Evolutionary conservation across 805 yeast species (phyloP), one percentile per base, ranked within the genome.

Genomic region (Brettanomyces bruxellensis): DNA sequence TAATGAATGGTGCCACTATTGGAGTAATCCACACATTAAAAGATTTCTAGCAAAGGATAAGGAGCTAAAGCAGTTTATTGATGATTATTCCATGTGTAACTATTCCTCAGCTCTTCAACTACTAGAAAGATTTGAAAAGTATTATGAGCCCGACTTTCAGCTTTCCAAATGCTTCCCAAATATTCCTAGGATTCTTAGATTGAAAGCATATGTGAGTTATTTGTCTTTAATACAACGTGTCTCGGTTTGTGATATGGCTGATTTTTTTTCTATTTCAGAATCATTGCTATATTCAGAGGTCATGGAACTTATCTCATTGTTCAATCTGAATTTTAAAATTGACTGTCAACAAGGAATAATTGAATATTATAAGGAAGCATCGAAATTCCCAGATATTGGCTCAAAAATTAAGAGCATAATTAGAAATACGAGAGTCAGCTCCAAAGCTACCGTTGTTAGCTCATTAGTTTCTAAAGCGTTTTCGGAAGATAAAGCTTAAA

Each of bases 161-260:
- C 38, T 62, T 28, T 36, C 41, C 1, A 50, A 46, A 23, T 53
- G 54, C 4, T 66, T 64, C 57, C 25, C 45, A 4, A 49, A 48
- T 22, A 50, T 66, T 25, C 49, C 48, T 40, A 49, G 54, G n/a
- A 48, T 54, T 3, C 44, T 68, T 23, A 54, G 67, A 46, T 54
- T 57, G 37, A 65, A 62, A 48, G 54, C 58, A 2, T 62, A 61
- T 44, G 40, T 58, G 4, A 51, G 60, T 4, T 71, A 68, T 43
- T 51, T 71, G 2, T 64, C 70, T 0, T 44, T 66, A 13, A 48
- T 61, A 30, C 54, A 57, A 11, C 46, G 46, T 34, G 60, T 57
- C 12, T 34, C 53, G 2, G 34, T 60, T 5, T 41, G 37, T 2
- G 60, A 58, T 35, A 45, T 65, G 48, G 46, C 54, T 13, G 7